These are phyloP conservation scores for Cerioporus squamosus DNA, from an alignment of 1,284 basidiomycete species.

Conservation along the genomic window DNA sequence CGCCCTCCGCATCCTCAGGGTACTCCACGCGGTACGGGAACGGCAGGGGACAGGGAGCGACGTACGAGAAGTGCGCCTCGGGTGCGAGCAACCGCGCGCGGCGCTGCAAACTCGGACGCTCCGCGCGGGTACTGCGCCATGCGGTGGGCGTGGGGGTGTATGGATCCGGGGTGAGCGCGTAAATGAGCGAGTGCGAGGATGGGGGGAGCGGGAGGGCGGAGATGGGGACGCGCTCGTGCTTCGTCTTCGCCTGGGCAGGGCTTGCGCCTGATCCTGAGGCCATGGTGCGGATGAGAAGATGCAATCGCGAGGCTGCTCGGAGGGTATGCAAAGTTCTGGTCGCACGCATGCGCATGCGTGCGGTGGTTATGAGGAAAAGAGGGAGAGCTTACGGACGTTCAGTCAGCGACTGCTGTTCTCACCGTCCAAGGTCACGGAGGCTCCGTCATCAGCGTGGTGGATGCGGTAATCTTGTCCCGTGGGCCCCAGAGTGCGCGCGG, in stretches of 20 bases:
- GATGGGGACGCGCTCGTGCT: slow-evolving; percentile 42
- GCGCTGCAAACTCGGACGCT: slow-evolving; percentile 73
- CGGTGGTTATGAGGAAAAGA: not conserved
- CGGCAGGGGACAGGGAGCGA: slow-evolving; percentile 80
- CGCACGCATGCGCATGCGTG: slow-evolving; percentile 12
- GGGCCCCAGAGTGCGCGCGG: not conserved
- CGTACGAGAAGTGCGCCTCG: slow-evolving; percentile 80
- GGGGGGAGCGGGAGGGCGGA: slow-evolving; percentile 71
- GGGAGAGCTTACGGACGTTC: not conserved
- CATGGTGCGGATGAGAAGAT: not conserved
- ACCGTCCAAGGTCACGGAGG: not conserved
- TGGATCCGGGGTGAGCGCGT: slow-evolving; percentile 74
- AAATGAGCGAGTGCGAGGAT: slow-evolving; percentile 60
- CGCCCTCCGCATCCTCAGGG: slow-evolving; percentile 50
- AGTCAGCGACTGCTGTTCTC: slow-evolving; percentile 4
- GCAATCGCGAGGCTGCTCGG: not conserved
- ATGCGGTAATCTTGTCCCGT: slow-evolving; percentile 11
- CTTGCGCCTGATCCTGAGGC: not conserved
- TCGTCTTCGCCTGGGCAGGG: not conserved
- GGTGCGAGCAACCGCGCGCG: slow-evolving; percentile 64
- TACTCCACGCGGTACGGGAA: slow-evolving; percentile 85
- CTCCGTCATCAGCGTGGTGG: slow-evolving; percentile 1
- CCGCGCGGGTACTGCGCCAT: slow-evolving; percentile 55
- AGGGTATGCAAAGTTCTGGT: not conserved
- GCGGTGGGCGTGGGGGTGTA: slow-evolving; percentile 53